A percentile compares a stretch with the other conserved stretches of the same genome.
Evolutionary conservation across 371 early-diverging fungal genomes (phyloP).

Genomic region (Mortierella sp.): DNA sequence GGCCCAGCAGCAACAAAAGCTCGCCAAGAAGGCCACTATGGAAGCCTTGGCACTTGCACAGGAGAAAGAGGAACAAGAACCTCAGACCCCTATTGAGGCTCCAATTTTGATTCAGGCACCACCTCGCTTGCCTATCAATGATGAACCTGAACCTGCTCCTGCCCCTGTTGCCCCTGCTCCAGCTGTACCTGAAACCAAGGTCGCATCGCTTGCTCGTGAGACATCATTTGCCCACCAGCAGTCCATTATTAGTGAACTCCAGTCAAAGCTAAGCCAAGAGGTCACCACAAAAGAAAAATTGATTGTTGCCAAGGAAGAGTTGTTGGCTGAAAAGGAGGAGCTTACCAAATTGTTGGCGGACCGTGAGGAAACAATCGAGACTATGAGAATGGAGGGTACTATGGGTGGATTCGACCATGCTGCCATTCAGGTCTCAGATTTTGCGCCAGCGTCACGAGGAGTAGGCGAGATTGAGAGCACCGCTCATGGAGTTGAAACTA

Average conservation of each 20-base stretch:
- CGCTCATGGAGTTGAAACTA: neutral
- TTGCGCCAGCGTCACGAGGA: neutral
- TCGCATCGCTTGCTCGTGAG: slow-evolving; percentile 56
- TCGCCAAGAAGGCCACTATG: slow-evolving; percentile 42
- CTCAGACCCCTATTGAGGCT: slow-evolving; percentile 27
- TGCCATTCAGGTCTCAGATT: neutral
- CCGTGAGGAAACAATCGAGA: slow-evolving; percentile 72
- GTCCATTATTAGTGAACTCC: slow-evolving; percentile 52
- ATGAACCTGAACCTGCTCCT: slow-evolving; percentile 24
- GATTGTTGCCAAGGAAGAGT: slow-evolving; percentile 54
- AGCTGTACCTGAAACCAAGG: slow-evolving; percentile 25
- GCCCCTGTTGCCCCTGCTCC: slow-evolving; percentile 4
- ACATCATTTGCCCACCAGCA: slow-evolving; percentile 54
- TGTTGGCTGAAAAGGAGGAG: slow-evolving; percentile 45
- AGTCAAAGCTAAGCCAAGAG: slow-evolving; percentile 44
- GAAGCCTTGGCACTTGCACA: slow-evolving; percentile 50
- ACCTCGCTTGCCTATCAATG: slow-evolving; percentile 32
- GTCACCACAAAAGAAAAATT: slow-evolving; percentile 40
- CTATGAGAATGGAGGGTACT: slow-evolving; percentile 64
- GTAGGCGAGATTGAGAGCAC: neutral
- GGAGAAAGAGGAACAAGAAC: slow-evolving; percentile 33
- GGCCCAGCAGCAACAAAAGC: slow-evolving; percentile 27
- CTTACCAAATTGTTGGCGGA: slow-evolving; percentile 67
- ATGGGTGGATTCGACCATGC: slow-evolving; percentile 15
- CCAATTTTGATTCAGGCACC: slow-evolving; percentile 52